Evolutionary conservation across 2,329 filamentous ascomycete genomes (phyloP).

Genomic region (Tolypocladium guangdongense): DNA sequence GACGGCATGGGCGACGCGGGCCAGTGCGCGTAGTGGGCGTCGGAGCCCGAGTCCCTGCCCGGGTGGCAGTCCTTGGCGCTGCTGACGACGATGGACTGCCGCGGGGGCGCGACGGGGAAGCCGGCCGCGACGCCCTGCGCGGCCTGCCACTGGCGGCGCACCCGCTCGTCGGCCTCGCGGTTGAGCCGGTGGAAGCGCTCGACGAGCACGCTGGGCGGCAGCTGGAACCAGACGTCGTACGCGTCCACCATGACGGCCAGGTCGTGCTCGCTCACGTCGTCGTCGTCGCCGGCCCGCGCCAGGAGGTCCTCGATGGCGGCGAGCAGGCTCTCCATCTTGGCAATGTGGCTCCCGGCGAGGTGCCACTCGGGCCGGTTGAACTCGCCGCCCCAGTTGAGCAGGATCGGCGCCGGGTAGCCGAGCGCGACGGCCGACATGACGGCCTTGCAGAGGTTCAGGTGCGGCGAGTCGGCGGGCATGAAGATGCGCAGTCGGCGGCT

Average conservation of each 20-base stretch:
- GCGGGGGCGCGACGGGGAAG: too few relatives aligned
- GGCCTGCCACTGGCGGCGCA: not conserved
- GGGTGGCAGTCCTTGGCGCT: not conserved
- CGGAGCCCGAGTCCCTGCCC: not conserved
- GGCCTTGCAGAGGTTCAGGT: constrained; percentile 6
- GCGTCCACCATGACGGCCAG: not conserved
- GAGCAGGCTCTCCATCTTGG: not conserved
- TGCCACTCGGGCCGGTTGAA: constrained; percentile 13
- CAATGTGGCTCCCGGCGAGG: not conserved
- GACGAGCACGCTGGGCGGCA: not conserved
- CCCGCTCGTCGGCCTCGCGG: not conserved
- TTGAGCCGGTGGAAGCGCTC: not conserved
- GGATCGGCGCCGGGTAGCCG: constrained; percentile 24
- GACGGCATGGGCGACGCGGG: not conserved
- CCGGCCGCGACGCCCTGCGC: not conserved
- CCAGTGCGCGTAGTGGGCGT: not conserved
- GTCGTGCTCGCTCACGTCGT: not conserved
- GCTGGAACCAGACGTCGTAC: not conserved
- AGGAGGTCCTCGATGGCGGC: not conserved
- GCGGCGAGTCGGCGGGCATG: not conserved
- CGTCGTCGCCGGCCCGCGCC: not conserved
- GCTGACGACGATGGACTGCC: not conserved
- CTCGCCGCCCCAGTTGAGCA: constrained; percentile 27
- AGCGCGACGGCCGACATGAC: constrained; percentile 26
- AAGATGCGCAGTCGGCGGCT: too few relatives aligned